Evolutionary conservation across 2,329 filamentous ascomycete species (phyloP).

Genomic region (Aspergillus brasiliensis): DNA sequence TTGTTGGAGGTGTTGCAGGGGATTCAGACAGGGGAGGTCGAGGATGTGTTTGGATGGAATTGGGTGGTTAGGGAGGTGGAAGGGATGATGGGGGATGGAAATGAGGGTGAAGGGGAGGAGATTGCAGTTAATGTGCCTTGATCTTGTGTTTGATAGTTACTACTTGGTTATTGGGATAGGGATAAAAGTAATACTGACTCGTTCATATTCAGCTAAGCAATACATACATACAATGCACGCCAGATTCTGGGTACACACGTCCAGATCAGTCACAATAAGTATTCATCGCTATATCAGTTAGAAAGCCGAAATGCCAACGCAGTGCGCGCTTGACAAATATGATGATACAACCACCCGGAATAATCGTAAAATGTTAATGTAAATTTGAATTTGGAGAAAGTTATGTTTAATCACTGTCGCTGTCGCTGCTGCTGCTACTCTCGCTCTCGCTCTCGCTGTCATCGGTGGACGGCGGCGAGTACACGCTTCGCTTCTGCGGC

Average conservation of each 20-base stretch:
- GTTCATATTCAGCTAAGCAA: too few species aligned
- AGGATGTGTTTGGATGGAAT: constrained; percentile 77
- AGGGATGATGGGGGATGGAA: constrained; percentile 30
- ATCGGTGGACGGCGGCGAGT: constrained; percentile 9
- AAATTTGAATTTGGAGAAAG: too few species aligned
- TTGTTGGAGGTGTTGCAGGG: constrained; percentile 77
- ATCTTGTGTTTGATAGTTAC: not conserved
- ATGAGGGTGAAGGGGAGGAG: constrained; percentile 23
- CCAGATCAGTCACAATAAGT: too few species aligned
- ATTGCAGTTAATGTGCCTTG: constrained; percentile 33
- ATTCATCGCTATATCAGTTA: too few species aligned
- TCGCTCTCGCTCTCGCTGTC: constrained; percentile 17
- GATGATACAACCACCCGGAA: not conserved
- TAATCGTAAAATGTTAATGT: not conserved
- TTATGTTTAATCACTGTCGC: constrained; percentile 7
- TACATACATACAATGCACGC: too few species aligned
- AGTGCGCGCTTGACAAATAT: not conserved
- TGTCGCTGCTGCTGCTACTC: constrained; percentile 16
- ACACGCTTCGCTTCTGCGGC: not conserved
- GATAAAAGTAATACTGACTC: too few species aligned
- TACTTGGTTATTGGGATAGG: too few species aligned
- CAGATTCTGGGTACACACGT: too few species aligned
- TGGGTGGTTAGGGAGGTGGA: constrained; percentile 35
- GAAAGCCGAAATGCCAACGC: too few species aligned
- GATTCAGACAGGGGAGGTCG: constrained; percentile 78